Evolutionary conservation across 1,284 basidiomycete species (phyloP), one percentile per base, ranked within the genome.

Genomic region (Cutaneotrichosporon spelunceum): DNA sequence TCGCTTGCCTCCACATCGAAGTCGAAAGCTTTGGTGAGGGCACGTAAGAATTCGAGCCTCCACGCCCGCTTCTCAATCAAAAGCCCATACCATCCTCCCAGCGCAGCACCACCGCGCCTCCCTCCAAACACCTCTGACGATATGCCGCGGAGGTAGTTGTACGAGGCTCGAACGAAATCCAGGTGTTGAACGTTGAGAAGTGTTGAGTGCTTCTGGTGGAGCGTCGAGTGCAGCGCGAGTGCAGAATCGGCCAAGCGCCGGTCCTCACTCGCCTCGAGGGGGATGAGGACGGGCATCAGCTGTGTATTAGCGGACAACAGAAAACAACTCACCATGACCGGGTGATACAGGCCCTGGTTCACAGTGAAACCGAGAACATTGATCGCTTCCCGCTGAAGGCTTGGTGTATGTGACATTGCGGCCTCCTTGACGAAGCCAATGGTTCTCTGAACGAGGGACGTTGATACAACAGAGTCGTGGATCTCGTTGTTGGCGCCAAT

Each of bases 401-500:
- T 83, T 0, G 81, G 68, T 66, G 88, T 84, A 58, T 83, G 83
- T 1, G 90, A 90, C 29, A 92, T 78, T 0, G 91, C 89, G 1
- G 91, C 89, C 1, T 88, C 83, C 36, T 97, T 81, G 59, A 99
- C 91, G 29, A 87, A 87, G 30, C 83, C 80, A 47, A 98, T 83
- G 71, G 97, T 98, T 33, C 93, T 88, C 72, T 99, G 96, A 2
- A 97, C 88, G 39, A 99, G 84, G 3, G 91, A 90, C 1, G 93
- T 94, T 74, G 90, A 91, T 57, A 97, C 91, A 48, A 89, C 92
- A 21, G 95, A 96, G 71, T 99, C 95, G 0, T 93, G 92, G 75
- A 97, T 93, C 0, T 88, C 90, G 68, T 92, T 89, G 0, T 92
- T 92, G 70, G 94, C 94, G 2, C 96, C 96, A 9, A 97, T 90